Evolutionary conservation across 2,329 filamentous ascomycete species (phyloP).

Genomic region (Aspergillus viridinutans): DNA sequence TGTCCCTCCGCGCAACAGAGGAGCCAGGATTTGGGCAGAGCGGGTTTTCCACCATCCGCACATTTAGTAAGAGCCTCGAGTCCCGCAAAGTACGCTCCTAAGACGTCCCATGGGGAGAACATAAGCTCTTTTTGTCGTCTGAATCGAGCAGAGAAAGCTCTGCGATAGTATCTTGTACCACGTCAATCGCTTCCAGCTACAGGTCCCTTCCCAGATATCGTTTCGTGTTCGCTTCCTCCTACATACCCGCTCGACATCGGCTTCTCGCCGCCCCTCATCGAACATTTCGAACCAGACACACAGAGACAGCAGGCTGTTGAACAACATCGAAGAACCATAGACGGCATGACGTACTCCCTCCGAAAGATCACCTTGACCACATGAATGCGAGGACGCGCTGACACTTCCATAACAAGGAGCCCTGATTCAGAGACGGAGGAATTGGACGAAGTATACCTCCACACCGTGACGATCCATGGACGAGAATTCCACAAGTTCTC

Average conservation of each 20-base stretch:
- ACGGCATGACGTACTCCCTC: slow-evolving; percentile 29
- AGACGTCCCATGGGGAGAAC: slow-evolving; percentile 16
- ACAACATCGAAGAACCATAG: neutral
- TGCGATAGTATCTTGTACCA: slow-evolving; percentile 13
- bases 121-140: slow-evolving; percentile 20
- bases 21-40: slow-evolving; percentile 14
- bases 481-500: slow-evolving; percentile 66
- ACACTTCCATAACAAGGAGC: slow-evolving; percentile 31
- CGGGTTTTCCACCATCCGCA: slow-evolving; percentile 21
- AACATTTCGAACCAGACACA: neutral
- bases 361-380: slow-evolving; percentile 5
- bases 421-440: slow-evolving; percentile 45
- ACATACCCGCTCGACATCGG: slow-evolving; percentile 5
- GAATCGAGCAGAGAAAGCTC: slow-evolving; percentile 17
- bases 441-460: slow-evolving; percentile 56
- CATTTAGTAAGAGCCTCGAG: slow-evolving; percentile 26
- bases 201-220: slow-evolving; percentile 15
- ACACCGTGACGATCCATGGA: slow-evolving; percentile 58
- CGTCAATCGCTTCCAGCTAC: slow-evolving; percentile 25
- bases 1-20: slow-evolving; percentile 11
- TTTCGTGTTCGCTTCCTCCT: slow-evolving; percentile 11
- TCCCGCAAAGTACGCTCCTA: slow-evolving; percentile 25
- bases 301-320: neutral
- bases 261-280: slow-evolving; percentile 6
- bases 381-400: slow-evolving; percentile 17